A percentile compares a stretch with the other conserved stretches of the same genome.
phyloP scores from a whole-genome alignment of 176 grass and related monocot genomes.

The Carex littledalei region DNA sequence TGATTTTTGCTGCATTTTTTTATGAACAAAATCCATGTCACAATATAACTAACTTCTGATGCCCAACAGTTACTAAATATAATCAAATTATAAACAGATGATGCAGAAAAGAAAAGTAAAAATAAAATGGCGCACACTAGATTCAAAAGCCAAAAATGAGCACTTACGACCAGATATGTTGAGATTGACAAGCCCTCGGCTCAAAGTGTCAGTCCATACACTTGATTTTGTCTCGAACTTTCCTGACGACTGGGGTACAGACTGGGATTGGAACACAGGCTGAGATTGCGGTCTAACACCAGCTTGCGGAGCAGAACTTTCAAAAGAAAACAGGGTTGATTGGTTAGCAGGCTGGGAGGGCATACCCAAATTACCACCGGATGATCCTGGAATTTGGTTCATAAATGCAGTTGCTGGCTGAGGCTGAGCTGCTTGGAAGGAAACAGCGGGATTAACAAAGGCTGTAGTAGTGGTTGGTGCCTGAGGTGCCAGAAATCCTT shows the following conservation, averaged over 20 bases:
- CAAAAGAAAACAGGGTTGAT: slow-evolving; percentile 31
- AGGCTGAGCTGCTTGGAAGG: slow-evolving; percentile 42
- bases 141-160: slow-evolving; percentile 5
- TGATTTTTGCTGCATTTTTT: slow-evolving; percentile 66
- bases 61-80: background rate
- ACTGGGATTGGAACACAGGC: too few species aligned
- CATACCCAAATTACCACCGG: background rate
- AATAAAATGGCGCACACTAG: background rate
- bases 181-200: slow-evolving; percentile 78
- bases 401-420: background rate
- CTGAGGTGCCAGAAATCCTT: slow-evolving; percentile 33
- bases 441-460: slow-evolving; percentile 29
- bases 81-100: background rate
- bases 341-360: slow-evolving; percentile 4
- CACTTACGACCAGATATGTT: slow-evolving; percentile 97
- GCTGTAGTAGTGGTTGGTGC: background rate
- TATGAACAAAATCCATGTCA: background rate
- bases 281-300: slow-evolving; percentile 14
- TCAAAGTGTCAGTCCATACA: slow-evolving; percentile 95
- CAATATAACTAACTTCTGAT: background rate
- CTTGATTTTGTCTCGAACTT: slow-evolving; percentile 89
- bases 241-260: slow-evolving; percentile 40
- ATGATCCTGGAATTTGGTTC: slow-evolving; percentile 32
- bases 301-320: slow-evolving; percentile 48
- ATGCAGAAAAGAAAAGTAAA: too few species aligned